phyloP scores from a whole-genome alignment of 2,329 filamentous ascomycete genomes.

The Ascocoryne sarcoides region DNA sequence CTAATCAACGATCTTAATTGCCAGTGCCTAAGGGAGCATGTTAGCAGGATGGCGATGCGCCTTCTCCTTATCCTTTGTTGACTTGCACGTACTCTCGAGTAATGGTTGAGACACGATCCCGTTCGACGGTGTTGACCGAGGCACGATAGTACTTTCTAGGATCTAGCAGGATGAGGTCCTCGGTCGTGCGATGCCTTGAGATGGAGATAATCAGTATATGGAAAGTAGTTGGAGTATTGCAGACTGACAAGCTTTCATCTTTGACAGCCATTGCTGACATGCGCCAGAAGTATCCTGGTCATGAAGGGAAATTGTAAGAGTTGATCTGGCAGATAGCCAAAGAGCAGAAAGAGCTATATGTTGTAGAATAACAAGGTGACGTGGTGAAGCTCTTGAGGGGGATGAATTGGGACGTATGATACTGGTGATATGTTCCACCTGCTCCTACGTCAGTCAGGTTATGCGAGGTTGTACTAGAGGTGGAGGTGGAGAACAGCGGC shows the following conservation, averaged over 20 bases:
- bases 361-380: no score
- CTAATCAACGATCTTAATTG: conserved; percentile 87
- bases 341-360: no score
- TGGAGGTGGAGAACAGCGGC: no score
- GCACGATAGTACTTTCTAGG: conserved; percentile 60
- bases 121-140: conserved; percentile 54
- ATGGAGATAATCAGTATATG: conserved; percentile 3
- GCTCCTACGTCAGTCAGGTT: no score
- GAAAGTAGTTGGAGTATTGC: neutral
- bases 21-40: conserved; percentile 46
- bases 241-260: conserved; percentile 42
- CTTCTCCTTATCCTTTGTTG: no score
- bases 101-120: no score
- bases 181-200: conserved; percentile 54
- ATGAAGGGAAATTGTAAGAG: conserved; percentile 20
- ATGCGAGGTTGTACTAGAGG: no score
- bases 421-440: no score
- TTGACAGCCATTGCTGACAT: conserved; percentile 44
- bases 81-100: no score
- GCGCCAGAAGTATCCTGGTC: conserved; percentile 21
- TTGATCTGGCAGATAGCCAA: no score
- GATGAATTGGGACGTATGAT: no score
- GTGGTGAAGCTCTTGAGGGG: no score
- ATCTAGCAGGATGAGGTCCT: conserved; percentile 50
- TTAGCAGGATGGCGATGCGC: neutral